Percentiles rank a stretch among this genome's conserved stretches.
phyloP scores from a whole-genome alignment of 176 grass and related monocot genomes.

The Hyparrhenia diplandra region DNA sequence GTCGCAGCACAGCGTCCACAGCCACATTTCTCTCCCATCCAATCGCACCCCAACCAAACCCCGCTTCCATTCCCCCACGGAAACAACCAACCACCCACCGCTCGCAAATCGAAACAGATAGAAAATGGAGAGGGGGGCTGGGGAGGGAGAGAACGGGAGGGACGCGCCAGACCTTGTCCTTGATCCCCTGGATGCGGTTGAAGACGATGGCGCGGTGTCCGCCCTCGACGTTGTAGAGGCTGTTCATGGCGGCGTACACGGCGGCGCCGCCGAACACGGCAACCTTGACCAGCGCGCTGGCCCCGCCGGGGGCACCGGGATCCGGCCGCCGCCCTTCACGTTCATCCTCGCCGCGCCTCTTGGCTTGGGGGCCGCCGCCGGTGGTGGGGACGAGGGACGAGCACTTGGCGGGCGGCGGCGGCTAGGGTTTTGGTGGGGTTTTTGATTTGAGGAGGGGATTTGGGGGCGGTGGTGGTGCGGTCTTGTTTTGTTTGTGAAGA shows the following conservation, averaged over 20 bases:
- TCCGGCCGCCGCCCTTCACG: conserved; percentile 44
- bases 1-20: too few relatives aligned
- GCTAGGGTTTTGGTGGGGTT: conserved; percentile 36
- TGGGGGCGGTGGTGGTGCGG: not conserved
- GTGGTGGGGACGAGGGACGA: not conserved
- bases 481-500: too few relatives aligned
- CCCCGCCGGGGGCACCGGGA: conserved; percentile 48
- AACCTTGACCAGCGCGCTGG: conserved; percentile 46
- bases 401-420: not conserved
- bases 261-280: conserved; percentile 57
- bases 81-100: not conserved
- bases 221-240: conserved; percentile 84
- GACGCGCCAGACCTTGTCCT: conserved; percentile 43
- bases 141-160: too few relatives aligned
- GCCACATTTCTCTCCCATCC: not conserved
- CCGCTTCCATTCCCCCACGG: not conserved
- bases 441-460: too few relatives aligned
- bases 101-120: not conserved
- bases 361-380: not conserved
- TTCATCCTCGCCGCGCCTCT: conserved; percentile 42
- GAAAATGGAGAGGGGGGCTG: not conserved
- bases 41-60: not conserved
- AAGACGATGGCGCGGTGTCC: conserved; percentile 87
- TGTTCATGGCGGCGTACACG: conserved; percentile 65
- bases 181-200: conserved; percentile 80